Base-by-base conservation (phyloP, 2,329 filamentous ascomycete genomes). In the Ophiosphaerella narmari region DNA sequence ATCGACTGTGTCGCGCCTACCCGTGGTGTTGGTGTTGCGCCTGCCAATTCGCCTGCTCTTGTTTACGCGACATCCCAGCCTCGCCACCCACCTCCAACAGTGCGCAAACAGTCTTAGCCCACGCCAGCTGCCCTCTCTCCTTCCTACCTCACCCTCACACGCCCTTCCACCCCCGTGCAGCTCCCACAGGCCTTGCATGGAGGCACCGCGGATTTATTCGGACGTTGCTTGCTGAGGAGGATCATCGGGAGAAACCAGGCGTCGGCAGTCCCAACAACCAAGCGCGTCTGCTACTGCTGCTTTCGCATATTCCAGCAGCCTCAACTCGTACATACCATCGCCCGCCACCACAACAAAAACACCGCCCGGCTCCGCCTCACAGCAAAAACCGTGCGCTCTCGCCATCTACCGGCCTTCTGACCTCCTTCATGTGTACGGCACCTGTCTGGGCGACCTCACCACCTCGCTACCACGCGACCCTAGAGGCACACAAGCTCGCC, bases 211-310 rank as follows among this genome's bases (percentile, higher is more conserved):
- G 44, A 59, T 55, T 37, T 33, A 2, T 32, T 46, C 55, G 53
- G 54, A 59, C 54, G 57, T 65, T 61, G 70, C 61, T 66, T 66
- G 66, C 54, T 72, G 67, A 71, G 65, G 66, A 60, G 60, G 57
- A 57, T 44, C 54, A 48, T 43, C 52, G 53, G 57, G 52, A 59
- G 49, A 52, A 46, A 50, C 18, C 53, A 43, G 51, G 36, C 13
- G 16, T 21, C 50, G 35, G 51, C 18, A 57, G 43, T 11, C 7
- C 7, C 11, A 29, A 50, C 57, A 48, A 39, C 48, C 47, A 43
- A 53, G 52, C 53, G 46, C 43, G 34, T 9, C 29, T 14, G 7
- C 16, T 39, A 6, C 26, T 29, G 11, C 26, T 11, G 11, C 6
- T 8, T 11, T 39, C 45, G 18, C 18, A 41, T 32, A 47, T 47